Evolutionary conservation across 2,329 filamentous ascomycete species (phyloP).

Genomic region (Bipolaris victoriae): DNA sequence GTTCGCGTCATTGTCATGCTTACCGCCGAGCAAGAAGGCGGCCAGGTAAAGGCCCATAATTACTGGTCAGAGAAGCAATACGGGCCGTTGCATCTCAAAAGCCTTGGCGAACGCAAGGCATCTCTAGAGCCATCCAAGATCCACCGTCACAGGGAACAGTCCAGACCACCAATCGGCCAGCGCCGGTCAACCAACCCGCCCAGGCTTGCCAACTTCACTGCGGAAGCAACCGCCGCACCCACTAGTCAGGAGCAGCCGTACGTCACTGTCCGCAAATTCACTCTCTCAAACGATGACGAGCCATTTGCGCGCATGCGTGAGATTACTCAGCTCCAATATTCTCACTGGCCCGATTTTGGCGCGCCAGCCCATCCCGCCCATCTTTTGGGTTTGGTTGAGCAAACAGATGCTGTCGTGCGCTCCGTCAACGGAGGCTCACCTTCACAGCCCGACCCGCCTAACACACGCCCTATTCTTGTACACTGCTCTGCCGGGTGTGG

Average conservation of each 20-base stretch:
- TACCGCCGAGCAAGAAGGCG: conserved; percentile 90
- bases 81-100: conserved; percentile 75
- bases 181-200: conserved; percentile 45
- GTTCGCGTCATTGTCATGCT: conserved; percentile 95
- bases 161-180: conserved; percentile 44
- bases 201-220: conserved; percentile 36
- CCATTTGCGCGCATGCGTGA: conserved; percentile 89
- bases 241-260: conserved; percentile 67
- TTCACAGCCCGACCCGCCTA: conserved; percentile 61
- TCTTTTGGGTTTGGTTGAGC: conserved; percentile 85
- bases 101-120: conserved; percentile 81
- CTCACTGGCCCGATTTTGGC: conserved; percentile 97
- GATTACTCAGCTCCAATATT: conserved; percentile 92
- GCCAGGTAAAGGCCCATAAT: conserved; percentile 91
- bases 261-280: conserved; percentile 86
- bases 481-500: conserved; percentile 97
- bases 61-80: conserved; percentile 87
- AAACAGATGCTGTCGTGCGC: conserved; percentile 75
- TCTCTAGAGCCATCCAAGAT: conserved; percentile 71
- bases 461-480: conserved; percentile 77
- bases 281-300: conserved; percentile 74
- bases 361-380: conserved; percentile 88
- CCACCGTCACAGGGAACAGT: conserved; percentile 48
- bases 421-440: conserved; percentile 55
- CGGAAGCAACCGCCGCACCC: conserved; percentile 32